Evolutionary conservation across 2,329 filamentous ascomycete genomes (phyloP).

Genomic region (Rhynchosporium agropyri): DNA sequence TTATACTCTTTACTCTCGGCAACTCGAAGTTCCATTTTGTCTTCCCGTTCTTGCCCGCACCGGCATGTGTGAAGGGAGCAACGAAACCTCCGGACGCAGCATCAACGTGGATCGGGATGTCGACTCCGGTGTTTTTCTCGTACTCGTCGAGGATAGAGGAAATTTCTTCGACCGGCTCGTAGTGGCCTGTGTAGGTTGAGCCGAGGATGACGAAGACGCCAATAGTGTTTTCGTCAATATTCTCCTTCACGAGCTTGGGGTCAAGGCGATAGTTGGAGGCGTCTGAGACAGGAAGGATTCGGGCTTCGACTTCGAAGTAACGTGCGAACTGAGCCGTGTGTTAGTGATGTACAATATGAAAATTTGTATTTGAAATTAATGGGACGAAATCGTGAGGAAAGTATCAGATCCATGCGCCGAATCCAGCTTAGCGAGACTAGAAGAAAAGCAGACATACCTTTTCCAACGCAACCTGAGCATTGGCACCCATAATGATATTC

Average conservation of each 20-base stretch:
- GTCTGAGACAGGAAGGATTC: constrained; percentile 63
- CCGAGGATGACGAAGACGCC: constrained; percentile 75
- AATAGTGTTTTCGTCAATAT: constrained; percentile 76
- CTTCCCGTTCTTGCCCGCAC: constrained; percentile 49
- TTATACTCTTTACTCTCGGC: constrained; percentile 67
- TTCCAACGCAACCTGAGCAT: constrained; percentile 72
- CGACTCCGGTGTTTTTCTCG: constrained; percentile 60
- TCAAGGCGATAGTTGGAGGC: constrained; percentile 65
- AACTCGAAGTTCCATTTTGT: constrained; percentile 66
- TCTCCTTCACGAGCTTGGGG: constrained; percentile 63
- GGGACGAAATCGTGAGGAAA: no score
- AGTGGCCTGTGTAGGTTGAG: constrained; percentile 74
- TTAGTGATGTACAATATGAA: no score
- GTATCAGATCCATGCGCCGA: no score
- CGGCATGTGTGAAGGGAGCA: constrained; percentile 60
- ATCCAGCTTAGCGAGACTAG: no score
- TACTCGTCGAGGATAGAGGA: constrained; percentile 65
- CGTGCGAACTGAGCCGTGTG: constrained; percentile 57
- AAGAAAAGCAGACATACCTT: constrained; percentile 39
- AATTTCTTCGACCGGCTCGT: constrained; percentile 71
- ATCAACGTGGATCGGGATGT: constrained; percentile 71
- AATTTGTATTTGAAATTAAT: no score
- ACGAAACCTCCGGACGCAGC: constrained; percentile 64
- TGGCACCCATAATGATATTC: constrained; percentile 75
- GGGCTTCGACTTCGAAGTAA: constrained; percentile 73